Evolutionary conservation across 2,329 filamentous ascomycete genomes (phyloP).

Genomic region (Pseudocercospora crystallina): DNA sequence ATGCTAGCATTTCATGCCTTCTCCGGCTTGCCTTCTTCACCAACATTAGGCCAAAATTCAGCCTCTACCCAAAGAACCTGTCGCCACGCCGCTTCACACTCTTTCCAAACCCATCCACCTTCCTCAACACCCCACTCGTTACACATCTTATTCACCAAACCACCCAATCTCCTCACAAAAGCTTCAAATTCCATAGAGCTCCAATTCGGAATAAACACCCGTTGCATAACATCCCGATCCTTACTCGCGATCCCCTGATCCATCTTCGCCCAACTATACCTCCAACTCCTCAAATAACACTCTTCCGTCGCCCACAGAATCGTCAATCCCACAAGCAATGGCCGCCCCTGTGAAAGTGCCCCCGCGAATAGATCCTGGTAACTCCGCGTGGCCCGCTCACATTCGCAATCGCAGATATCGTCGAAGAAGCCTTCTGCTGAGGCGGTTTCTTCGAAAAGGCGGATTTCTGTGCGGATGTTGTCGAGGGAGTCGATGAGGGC

Average conservation of each 20-base stretch:
- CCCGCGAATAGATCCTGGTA: conserved; percentile 61
- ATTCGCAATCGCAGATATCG: conserved; percentile 43
- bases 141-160: conserved; percentile 46
- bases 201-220: conserved; percentile 53
- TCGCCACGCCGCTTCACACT: conserved; percentile 49
- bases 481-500: conserved; percentile 63
- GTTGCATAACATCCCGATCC: conserved; percentile 48
- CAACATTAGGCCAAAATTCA: conserved; percentile 45
- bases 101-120: conserved; percentile 48
- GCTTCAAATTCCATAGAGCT: conserved; percentile 49
- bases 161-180: conserved; percentile 48
- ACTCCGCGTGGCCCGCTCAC: conserved; percentile 36
- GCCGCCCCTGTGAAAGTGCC: conserved; percentile 50
- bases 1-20: not conserved
- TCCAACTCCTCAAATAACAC: conserved; percentile 51
- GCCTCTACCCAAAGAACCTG: conserved; percentile 51
- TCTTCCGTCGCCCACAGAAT: conserved; percentile 74
- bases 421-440: conserved; percentile 46
- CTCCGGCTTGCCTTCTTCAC: no score
- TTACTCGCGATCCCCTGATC: conserved; percentile 17
- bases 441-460: conserved; percentile 65
- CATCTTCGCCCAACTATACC: conserved; percentile 39
- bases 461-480: conserved; percentile 66
- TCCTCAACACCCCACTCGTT: conserved; percentile 39
- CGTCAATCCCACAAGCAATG: conserved; percentile 65